These are phyloP conservation scores for Iris pallida DNA, from an alignment of 116 monocot species.

Conservation along the genomic window DNA sequence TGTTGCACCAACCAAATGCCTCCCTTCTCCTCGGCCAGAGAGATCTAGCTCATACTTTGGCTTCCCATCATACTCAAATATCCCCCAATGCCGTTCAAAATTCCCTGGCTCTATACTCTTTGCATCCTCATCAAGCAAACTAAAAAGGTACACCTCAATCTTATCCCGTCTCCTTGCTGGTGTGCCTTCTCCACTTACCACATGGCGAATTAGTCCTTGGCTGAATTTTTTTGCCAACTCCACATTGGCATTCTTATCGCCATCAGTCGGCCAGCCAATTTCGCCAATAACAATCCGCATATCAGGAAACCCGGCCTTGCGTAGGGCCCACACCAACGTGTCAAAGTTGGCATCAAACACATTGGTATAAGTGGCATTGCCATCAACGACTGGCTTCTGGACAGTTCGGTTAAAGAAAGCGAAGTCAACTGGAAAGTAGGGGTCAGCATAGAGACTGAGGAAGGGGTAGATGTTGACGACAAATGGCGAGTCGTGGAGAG, in stretches of 20 bases:
- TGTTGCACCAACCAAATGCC: slow-evolving; percentile 8
- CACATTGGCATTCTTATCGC: slow-evolving; percentile 36
- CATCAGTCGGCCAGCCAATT: slow-evolving; percentile 51
- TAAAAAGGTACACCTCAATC: slow-evolving; percentile 40
- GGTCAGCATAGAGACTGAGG: slow-evolving; percentile 37
- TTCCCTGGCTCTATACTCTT: slow-evolving; percentile 43
- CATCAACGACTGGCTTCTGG: slow-evolving; percentile 24
- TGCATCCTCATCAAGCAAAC: slow-evolving; percentile 43
- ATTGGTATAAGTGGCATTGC: slow-evolving; percentile 30
- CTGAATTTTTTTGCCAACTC: slow-evolving; percentile 32
- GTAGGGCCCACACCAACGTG: slow-evolving; percentile 37
- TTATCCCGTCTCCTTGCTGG: slow-evolving; percentile 10
- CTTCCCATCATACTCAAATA: slow-evolving; percentile 46
- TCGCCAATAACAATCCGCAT: slow-evolving; percentile 35
- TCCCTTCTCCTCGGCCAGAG: slow-evolving; percentile 4
- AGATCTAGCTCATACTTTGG: slow-evolving; percentile 42
- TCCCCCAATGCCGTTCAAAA: slow-evolving; percentile 63
- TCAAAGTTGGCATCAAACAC: slow-evolving; percentile 59
- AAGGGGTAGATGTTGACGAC: slow-evolving; percentile 66
- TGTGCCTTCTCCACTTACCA: slow-evolving; percentile 8
- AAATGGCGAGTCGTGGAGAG: slow-evolving; percentile 37
- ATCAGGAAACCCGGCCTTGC: slow-evolving; percentile 21
- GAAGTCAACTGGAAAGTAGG: slow-evolving; percentile 46
- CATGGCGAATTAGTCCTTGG: slow-evolving; percentile 21
- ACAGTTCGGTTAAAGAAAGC: slow-evolving; percentile 42